Conservation (phyloP, 1,284 basidiomycete species). For the Rhodotorula sp. region DNA sequence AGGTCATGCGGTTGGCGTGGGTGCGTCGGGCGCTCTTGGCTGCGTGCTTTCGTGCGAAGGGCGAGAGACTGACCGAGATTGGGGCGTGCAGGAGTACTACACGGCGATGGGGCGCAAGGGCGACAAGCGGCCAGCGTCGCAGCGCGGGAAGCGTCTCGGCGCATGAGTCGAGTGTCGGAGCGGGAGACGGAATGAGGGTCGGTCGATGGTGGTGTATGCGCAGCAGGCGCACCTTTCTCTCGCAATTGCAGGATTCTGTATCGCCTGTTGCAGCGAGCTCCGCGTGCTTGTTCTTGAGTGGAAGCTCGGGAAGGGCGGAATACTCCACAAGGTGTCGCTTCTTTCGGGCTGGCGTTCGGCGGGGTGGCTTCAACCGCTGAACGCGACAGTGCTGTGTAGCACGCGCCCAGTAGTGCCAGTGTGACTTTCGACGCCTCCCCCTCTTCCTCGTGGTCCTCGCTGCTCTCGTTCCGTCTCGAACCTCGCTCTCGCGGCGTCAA, state of each 20-base stretch:
- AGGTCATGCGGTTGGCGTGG: constrained; percentile 79
- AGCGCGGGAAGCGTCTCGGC: constrained; percentile 33
- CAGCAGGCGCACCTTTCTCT: neutral
- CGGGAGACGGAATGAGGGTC: neutral
- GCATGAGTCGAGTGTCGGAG: constrained; percentile 11
- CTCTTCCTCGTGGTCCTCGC: too few species aligned
- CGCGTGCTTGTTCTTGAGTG: too few species aligned
- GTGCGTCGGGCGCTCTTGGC: constrained; percentile 48
- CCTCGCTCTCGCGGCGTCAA: neutral
- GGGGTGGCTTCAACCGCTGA: too few species aligned
- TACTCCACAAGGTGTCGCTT: too few species aligned
- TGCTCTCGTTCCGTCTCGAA: neutral
- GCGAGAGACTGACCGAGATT: neutral
- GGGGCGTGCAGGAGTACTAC: constrained; percentile 32
- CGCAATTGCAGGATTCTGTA: neutral
- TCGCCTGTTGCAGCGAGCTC: too few species aligned
- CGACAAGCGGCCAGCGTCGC: constrained; percentile 25
- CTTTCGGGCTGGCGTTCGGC: too few species aligned
- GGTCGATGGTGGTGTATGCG: neutral
- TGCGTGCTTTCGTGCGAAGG: neutral
- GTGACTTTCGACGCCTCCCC: too few species aligned
- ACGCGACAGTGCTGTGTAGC: too few species aligned
- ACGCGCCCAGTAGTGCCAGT: too few species aligned
- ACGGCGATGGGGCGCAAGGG: constrained; percentile 32
- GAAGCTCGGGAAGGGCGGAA: too few species aligned